Evolutionary conservation across 345 rosid genomes (phyloP).

Genomic region (Salix arbutifolia): DNA sequence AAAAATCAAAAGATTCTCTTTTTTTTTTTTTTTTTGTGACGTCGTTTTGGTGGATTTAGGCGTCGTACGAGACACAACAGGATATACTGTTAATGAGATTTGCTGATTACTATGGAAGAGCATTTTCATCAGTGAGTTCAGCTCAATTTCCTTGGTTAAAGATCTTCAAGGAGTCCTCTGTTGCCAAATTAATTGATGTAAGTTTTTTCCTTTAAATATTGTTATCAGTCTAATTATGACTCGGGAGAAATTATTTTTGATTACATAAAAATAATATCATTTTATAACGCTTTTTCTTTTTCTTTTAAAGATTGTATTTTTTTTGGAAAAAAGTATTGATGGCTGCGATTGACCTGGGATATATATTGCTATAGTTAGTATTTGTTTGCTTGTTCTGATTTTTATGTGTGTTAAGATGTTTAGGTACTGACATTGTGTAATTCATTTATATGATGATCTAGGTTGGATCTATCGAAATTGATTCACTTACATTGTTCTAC

Average conservation of each 20-base stretch:
- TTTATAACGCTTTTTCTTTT: neutral
- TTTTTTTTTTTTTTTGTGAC: neutral
- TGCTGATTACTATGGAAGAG: conserved; percentile 66
- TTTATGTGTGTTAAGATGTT: neutral
- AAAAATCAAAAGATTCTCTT: neutral
- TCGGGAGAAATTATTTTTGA: neutral
- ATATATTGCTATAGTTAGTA: neutral
- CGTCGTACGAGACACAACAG: conserved; percentile 41
- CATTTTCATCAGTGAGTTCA: conserved; percentile 45
- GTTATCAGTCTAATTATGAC: neutral
- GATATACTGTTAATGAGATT: conserved; percentile 65
- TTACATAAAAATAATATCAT: neutral
- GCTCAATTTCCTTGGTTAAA: conserved; percentile 67
- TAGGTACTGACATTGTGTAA: neutral
- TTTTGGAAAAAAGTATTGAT: neutral
- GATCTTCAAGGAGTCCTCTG: conserved; percentile 49
- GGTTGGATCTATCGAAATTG: neutral
- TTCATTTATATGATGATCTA: neutral
- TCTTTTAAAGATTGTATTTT: neutral
- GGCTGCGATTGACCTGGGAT: neutral
- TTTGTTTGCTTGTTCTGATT: neutral
- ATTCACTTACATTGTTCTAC: neutral
- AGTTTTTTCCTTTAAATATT: conserved; percentile 5
- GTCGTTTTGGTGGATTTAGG: conserved; percentile 27
- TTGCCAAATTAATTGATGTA: conserved; percentile 53